Conservation (phyloP, 768 basidiomycete species). For the Clitopilus passeckerianus region DNA sequence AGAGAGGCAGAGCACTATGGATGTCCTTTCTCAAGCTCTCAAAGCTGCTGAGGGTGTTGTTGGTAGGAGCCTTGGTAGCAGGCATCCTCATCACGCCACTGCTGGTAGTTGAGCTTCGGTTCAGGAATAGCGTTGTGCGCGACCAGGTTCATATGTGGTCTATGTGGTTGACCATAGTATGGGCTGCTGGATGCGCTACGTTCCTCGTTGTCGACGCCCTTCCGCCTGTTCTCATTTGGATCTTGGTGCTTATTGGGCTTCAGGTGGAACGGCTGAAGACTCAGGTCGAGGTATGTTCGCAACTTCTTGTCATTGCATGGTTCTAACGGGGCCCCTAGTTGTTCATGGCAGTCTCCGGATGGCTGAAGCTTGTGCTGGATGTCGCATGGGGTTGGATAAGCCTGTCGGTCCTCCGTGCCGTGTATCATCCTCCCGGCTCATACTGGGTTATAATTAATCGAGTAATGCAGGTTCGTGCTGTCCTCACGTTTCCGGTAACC, state of each 20-base stretch:
- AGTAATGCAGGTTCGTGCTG: conserved; percentile 54
- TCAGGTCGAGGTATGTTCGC: conserved; percentile 55
- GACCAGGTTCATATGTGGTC: conserved; percentile 61
- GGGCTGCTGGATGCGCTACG: conserved; percentile 58
- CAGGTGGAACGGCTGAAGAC: conserved; percentile 63
- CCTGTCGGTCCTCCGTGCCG: conserved; percentile 54
- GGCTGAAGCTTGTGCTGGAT: conserved; percentile 68
- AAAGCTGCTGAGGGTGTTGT: conserved; percentile 49
- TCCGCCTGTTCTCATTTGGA: conserved; percentile 48
- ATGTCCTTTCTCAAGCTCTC: conserved; percentile 64
- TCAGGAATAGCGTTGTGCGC: conserved; percentile 39
- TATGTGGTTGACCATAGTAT: conserved; percentile 64
- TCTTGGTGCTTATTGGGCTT: conserved; percentile 52
- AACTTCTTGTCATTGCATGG: not conserved
- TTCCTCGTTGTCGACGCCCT: conserved; percentile 61
- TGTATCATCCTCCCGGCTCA: conserved; percentile 53
- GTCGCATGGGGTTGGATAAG: conserved; percentile 72
- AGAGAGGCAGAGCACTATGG: conserved; percentile 59
- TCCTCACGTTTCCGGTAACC: not conserved
- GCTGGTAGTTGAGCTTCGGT: conserved; percentile 62
- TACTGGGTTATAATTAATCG: conserved; percentile 72
- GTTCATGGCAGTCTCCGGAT: conserved; percentile 60
- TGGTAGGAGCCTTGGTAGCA: conserved; percentile 55
- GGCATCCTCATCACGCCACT: conserved; percentile 66
- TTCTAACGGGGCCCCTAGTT: conserved; percentile 33